Percentiles rank a stretch among this genome's conserved stretches.
These are phyloP conservation scores for Chlorella sorokiniana DNA, from an alignment of 139 green algal genomes.

Conservation along the genomic window DNA sequence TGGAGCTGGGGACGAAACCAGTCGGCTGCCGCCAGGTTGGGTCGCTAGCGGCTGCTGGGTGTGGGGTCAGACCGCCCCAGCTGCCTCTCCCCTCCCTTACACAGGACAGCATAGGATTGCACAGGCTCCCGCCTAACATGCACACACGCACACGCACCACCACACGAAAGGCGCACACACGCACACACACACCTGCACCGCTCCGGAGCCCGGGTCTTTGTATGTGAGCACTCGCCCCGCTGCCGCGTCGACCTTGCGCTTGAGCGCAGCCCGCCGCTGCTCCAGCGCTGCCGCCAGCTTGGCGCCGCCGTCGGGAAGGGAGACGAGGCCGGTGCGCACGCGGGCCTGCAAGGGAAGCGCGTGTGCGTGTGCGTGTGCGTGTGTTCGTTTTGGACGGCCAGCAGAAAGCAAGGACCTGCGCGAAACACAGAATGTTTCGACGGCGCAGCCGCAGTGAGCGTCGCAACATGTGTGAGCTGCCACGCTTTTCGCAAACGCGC, in stretches of 20 bases:
- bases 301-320: constrained; percentile 28
- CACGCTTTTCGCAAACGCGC: too few relatives aligned
- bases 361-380: neutral
- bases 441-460: neutral
- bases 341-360: neutral
- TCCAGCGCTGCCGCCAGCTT: constrained; percentile 23
- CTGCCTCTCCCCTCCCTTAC: too few relatives aligned
- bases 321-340: constrained; percentile 7
- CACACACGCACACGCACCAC: too few relatives aligned
- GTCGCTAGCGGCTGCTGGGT: too few relatives aligned
- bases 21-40: too few relatives aligned
- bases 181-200: neutral
- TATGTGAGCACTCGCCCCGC: constrained; percentile 32
- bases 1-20: too few relatives aligned
- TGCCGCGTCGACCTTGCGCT: constrained; percentile 1
- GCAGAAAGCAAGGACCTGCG: neutral
- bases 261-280: constrained; percentile 2
- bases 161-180: too few relatives aligned
- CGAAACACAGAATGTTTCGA: neutral
- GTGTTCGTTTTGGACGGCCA: neutral
- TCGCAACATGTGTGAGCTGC: too few relatives aligned
- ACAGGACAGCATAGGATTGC: too few relatives aligned
- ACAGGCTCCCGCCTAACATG: too few relatives aligned
- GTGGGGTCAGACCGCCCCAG: too few relatives aligned
- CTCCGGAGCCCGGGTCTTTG: neutral